Base-by-base conservation (phyloP, 257 asterid species). In the Leptodermis oblonga region DNA sequence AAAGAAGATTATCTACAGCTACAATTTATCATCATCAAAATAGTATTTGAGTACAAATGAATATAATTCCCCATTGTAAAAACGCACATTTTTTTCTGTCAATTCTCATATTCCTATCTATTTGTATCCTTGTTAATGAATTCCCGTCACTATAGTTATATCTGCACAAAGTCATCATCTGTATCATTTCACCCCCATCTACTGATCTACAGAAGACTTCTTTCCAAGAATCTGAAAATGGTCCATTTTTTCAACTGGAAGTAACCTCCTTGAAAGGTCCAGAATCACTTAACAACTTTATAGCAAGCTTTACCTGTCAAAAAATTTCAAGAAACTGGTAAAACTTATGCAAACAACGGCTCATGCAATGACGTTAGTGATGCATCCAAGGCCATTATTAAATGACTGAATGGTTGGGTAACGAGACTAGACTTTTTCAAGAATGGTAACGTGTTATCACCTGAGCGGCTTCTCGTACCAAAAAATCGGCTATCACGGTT, bases 381-480 rank as follows among this genome's bases (percentile, higher is more conserved):
- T n/a, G n/a, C n/a, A n/a, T n/a, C n/a, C n/a, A n/a, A n/a, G n/a
- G n/a, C n/a, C n/a, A n/a, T n/a, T n/a, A n/a, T n/a, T n/a, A n/a
- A n/a, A n/a, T n/a, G n/a, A n/a, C n/a, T n/a, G n/a, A n/a, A n/a
- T n/a, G n/a, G n/a, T n/a, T n/a, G n/a, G n/a, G n/a, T n/a, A n/a
- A n/a, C n/a, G n/a, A n/a, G n/a, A n/a, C n/a, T n/a, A n/a, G n/a
- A n/a, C n/a, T n/a, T n/a, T n/a, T n/a, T n/a, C 59, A 41, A 23
- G 33, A 17, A 56, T 43, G 22, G 52, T 25, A 37, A 62, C 3
- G 12, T 53, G 62, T 22, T 72, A 70, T 72, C 56, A 87, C 97
- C 99, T 93, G 96, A 69, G 87, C 85, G 62, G 80, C 80, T 86
- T 93, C 99, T 76, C 92, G 86, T 28, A 64, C 86, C 89, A 93